Percentiles rank a stretch among this genome's conserved stretches.
Conservation (phyloP, 1,284 basidiomycete genomes). For the Puccinia brachypodii region DNA sequence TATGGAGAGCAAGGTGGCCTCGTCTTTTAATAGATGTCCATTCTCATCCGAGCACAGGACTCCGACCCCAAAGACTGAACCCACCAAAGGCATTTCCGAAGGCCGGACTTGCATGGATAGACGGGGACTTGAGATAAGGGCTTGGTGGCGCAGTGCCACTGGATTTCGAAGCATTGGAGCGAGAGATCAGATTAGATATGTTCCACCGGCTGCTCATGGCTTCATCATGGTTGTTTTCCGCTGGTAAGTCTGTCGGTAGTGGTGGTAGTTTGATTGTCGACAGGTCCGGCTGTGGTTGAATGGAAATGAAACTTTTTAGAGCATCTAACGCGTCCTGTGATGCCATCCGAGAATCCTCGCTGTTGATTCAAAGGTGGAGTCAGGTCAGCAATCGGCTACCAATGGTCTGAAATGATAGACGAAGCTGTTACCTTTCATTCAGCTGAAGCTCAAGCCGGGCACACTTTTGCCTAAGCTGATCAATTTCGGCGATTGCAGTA, state of each 20-base stretch:
- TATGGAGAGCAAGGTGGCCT: background rate
- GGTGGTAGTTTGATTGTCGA: conserved; percentile 35
- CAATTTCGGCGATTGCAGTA: background rate
- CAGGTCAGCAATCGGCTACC: background rate
- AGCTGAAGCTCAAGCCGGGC: conserved; percentile 24
- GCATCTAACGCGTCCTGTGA: conserved; percentile 30
- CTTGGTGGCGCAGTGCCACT: background rate
- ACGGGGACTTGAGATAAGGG: background rate
- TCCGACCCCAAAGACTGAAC: conserved; percentile 25
- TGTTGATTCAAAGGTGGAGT: background rate
- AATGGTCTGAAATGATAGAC: background rate
- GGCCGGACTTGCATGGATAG: background rate
- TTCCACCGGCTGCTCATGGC: conserved; percentile 8
- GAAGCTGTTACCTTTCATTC: conserved; percentile 31
- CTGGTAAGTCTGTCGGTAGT: conserved; percentile 26
- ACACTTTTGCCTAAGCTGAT: conserved; percentile 11
- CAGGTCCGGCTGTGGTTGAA: background rate
- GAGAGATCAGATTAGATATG: conserved; percentile 15
- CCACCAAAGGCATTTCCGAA: conserved; percentile 14
- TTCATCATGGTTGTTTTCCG: background rate
- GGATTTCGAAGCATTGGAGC: conserved; percentile 3
- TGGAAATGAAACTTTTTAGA: conserved; percentile 30
- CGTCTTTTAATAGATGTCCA: background rate
- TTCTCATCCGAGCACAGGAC: conserved; percentile 14
- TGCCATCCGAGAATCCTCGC: conserved; percentile 41